Evolutionary conservation across 129 eudicot species (phyloP), one percentile per base, ranked within the genome.

Genomic region (Centrapalus pauciflorus): DNA sequence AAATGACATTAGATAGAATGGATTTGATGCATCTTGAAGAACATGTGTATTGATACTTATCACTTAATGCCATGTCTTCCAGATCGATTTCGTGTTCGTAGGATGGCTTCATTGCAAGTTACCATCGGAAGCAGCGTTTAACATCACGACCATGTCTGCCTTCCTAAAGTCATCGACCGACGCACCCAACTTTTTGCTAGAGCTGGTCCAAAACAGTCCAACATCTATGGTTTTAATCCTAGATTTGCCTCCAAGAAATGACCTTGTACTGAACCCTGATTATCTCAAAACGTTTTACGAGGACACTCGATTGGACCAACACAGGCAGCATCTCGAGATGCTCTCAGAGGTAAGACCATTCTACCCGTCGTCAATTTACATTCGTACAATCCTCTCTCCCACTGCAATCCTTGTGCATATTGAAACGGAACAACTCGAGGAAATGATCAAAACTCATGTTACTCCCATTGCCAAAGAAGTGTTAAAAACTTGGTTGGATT

Each of bases 281-380:
- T 93, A 93, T 73, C 98, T 93, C 51, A 86, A 93, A 59, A 83
- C 85, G 17, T 93, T 83, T 51, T 93, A 93, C 9, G 95, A 93
- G 54, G 98, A 88, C 55, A 81, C 95, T 33, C 82, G 67, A 29
- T 26, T 93, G 35, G 98, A 93, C 63, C 80, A 62, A 24, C 81
- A 88, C 25, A 77, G 98, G 33, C 87, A 88, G 46, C 72, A 41
- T 24, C 87, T 93, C 3, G 66, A 83, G 34, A 71, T 64, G 29
- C 78, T 85, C n/a, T n/a, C 96, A 0, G 96, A 89, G 83, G 95
- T 84, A 20, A 75, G 21, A 58, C 95, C 96, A 38, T 88, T 83
- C 71, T 65, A 29, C 73, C 77, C 98, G 0, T 76, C 95, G 1
- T 86, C 98, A 17, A 77, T 93, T 23, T 93, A 77, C 79, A 64